phyloP scores from a whole-genome alignment of 2,329 filamentous ascomycete genomes.

The Juglanconis sp. region DNA sequence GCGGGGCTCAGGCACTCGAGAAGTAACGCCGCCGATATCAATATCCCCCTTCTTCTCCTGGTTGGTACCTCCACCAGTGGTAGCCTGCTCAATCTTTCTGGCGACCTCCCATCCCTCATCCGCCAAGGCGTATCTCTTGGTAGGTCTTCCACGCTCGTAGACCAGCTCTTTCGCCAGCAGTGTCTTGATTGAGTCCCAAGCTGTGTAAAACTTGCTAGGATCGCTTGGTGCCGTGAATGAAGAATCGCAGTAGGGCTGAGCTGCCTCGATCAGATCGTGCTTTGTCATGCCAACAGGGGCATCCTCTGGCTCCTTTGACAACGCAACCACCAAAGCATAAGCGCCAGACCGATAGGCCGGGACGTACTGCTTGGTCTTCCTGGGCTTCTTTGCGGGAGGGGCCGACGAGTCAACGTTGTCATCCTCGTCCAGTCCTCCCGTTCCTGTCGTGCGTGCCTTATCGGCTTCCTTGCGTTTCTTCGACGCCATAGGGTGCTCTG shows the following conservation, averaged over 20 bases:
- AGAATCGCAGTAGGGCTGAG: constrained; percentile 69
- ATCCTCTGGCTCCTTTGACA: constrained; percentile 58
- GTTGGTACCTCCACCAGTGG: constrained; percentile 2
- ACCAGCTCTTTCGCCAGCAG: constrained; percentile 71
- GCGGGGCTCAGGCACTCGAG: background rate
- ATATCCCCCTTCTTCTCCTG: background rate
- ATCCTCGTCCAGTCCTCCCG: constrained; percentile 32
- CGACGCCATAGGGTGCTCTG: constrained; percentile 47
- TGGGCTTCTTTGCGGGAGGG: constrained; percentile 52
- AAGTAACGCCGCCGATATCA: background rate
- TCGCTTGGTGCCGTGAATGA: constrained; percentile 69
- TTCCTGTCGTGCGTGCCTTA: constrained; percentile 25
- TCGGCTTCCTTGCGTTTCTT: constrained; percentile 35
- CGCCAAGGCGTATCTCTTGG: constrained; percentile 66
- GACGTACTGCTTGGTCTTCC: constrained; percentile 65
- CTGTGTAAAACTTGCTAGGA: constrained; percentile 69
- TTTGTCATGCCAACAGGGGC: constrained; percentile 61
- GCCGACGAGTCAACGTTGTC: constrained; percentile 33
- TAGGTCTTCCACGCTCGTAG: constrained; percentile 65
- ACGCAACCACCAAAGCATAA: constrained; percentile 68
- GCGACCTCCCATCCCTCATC: constrained; percentile 78
- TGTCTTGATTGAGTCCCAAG: constrained; percentile 81
- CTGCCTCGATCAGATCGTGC: constrained; percentile 62
- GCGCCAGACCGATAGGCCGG: constrained; percentile 69
- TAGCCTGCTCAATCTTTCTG: constrained; percentile 55